Conservation (phyloP, 164 flowering plant genomes). For the Aristolochia contorta region DNA sequence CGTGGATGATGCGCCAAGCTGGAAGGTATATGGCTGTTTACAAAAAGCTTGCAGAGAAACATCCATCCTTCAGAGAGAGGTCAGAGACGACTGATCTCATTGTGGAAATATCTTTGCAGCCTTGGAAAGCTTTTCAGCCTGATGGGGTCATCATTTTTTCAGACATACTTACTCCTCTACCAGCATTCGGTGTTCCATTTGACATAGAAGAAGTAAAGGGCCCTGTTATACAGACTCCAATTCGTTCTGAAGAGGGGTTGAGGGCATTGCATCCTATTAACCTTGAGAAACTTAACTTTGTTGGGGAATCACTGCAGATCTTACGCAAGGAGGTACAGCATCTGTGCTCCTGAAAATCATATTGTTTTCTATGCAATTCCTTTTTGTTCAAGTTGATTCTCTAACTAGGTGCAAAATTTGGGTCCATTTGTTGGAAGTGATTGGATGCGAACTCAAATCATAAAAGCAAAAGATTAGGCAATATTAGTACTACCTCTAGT, state of each 20-base stretch:
- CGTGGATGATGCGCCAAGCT: slow-evolving; percentile 99
- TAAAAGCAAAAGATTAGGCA: no score
- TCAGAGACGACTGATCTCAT: slow-evolving; percentile 99
- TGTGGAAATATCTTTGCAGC: slow-evolving; percentile 99
- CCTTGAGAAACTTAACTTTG: slow-evolving; percentile 69
- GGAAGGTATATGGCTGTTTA: slow-evolving; percentile 99
- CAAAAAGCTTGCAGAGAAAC: slow-evolving; percentile 80
- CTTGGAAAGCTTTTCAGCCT: slow-evolving; percentile 92
- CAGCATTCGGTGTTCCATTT: slow-evolving; percentile 95
- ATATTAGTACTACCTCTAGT: no score
- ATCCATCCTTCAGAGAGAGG: slow-evolving; percentile 94
- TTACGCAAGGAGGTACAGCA: slow-evolving; percentile 72
- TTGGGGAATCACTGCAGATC: slow-evolving; percentile 78
- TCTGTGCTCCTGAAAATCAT: no score
- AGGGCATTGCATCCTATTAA: slow-evolving; percentile 78
- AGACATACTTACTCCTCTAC: slow-evolving; percentile 94
- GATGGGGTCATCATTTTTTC: slow-evolving; percentile 97
- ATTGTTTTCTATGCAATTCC: no score
- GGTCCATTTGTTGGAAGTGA: no score
- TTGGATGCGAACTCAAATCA: no score
- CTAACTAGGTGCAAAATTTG: no score
- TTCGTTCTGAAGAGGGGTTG: slow-evolving; percentile 65
- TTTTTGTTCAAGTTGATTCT: no score
- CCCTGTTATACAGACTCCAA: slow-evolving; percentile 81
- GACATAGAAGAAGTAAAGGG: slow-evolving; percentile 92